Percentiles rank a stretch among this genome's conserved stretches.
These are phyloP conservation scores for Botrytis porri DNA, from an alignment of 2,329 filamentous ascomycete species.

Conservation along the genomic window DNA sequence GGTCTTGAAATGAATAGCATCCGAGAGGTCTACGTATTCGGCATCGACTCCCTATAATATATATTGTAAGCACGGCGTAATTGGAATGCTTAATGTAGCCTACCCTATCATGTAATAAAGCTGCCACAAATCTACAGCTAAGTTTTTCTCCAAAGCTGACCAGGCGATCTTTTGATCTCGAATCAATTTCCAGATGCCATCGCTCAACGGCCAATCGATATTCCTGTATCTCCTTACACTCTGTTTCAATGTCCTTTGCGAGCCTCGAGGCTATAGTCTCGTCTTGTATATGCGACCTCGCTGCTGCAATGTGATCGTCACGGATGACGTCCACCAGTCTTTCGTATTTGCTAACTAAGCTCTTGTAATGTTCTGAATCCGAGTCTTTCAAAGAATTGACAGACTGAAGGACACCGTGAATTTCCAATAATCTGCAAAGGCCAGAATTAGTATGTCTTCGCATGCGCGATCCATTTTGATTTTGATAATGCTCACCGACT, in stretches of 20 bases:
- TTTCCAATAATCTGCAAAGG: constrained; percentile 48
- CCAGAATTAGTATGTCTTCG: background rate
- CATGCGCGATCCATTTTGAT: background rate
- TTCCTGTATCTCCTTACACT: constrained; percentile 78
- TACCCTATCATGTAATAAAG: constrained; percentile 72
- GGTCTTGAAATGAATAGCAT: constrained; percentile 68
- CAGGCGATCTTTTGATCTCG: constrained; percentile 78
- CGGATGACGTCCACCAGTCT: constrained; percentile 77
- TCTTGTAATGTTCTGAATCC: constrained; percentile 50
- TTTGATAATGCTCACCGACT: constrained; percentile 66
- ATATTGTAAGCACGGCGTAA: constrained; percentile 15
- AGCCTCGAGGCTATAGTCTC: constrained; percentile 56
- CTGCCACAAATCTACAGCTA: constrained; percentile 87
- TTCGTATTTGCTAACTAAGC: constrained; percentile 62
- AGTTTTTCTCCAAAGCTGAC: constrained; percentile 95
- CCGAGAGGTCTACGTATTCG: constrained; percentile 85
- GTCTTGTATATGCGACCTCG: constrained; percentile 59
- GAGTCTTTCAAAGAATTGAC: constrained; percentile 53
- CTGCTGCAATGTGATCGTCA: constrained; percentile 75
- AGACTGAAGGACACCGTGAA: constrained; percentile 55
- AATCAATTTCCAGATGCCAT: constrained; percentile 72
- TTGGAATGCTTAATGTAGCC: constrained; percentile 4
- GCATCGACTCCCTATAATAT: constrained; percentile 65
- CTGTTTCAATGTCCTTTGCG: constrained; percentile 64
- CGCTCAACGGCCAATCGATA: constrained; percentile 63